Percentiles rank a stretch among this genome's conserved stretches.
Evolutionary conservation across 2,329 filamentous ascomycete species (phyloP).

Genomic region (Phoma herbarum): DNA sequence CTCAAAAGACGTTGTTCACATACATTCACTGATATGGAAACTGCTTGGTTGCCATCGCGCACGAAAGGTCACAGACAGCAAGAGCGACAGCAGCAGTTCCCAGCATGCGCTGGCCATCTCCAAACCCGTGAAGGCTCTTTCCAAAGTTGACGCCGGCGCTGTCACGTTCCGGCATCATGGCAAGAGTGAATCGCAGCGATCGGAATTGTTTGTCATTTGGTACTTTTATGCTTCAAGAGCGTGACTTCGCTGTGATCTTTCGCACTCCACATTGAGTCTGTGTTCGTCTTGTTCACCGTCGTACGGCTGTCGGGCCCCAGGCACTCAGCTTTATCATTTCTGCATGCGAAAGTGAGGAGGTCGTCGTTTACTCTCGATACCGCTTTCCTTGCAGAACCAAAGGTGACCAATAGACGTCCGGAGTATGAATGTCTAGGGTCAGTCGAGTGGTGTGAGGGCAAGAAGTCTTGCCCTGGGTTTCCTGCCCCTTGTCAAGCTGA

Average conservation of each 20-base stretch:
- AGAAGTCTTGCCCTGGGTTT: background rate
- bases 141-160: background rate
- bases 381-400: background rate
- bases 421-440: background rate
- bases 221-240: background rate
- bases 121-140: background rate
- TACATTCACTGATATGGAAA: background rate
- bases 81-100: background rate
- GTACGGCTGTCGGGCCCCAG: background rate
- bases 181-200: background rate
- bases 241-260: background rate
- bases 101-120: background rate
- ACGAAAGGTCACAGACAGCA: background rate
- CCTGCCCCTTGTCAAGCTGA: constrained; percentile 19
- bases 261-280: background rate
- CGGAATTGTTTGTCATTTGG: background rate
- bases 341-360: background rate
- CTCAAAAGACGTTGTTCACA: background rate
- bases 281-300: background rate
- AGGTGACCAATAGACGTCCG: background rate
- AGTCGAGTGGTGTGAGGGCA: constrained; percentile 2
- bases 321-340: background rate
- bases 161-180: no score
- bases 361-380: background rate
- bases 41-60: background rate